These are phyloP conservation scores for Eucalyptus pauciflora DNA, from an alignment of 345 rosid genomes.

Conservation along the genomic window DNA sequence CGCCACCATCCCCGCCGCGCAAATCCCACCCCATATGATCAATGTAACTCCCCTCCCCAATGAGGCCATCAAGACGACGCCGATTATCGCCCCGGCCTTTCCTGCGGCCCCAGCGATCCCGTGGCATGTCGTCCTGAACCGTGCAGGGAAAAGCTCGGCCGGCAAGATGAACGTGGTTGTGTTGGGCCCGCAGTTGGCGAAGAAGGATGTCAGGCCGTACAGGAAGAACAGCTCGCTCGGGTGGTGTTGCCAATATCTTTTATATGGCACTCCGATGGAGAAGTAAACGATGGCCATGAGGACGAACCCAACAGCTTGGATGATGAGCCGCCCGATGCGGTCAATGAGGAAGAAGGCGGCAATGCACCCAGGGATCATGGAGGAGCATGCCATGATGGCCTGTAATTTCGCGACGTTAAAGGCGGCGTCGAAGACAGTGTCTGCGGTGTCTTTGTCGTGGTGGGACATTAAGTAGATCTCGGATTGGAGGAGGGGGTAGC, in stretches of 20 bases:
- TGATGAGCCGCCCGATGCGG: slow-evolving; percentile 43
- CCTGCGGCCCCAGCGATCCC: slow-evolving; percentile 71
- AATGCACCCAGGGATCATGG: slow-evolving; percentile 69
- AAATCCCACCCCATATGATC: not conserved
- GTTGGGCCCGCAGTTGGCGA: slow-evolving; percentile 74
- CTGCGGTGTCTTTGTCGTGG: not conserved
- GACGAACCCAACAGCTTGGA: slow-evolving; percentile 58
- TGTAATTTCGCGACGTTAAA: slow-evolving; percentile 24
- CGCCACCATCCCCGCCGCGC: not conserved
- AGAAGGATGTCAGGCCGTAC: slow-evolving; percentile 50
- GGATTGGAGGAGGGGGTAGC: slow-evolving; percentile 7
- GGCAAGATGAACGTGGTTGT: slow-evolving; percentile 73
- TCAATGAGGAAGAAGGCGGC: slow-evolving; percentile 58
- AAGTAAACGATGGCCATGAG: slow-evolving; percentile 47
- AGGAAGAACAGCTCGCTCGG: slow-evolving; percentile 20
- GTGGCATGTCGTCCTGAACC: slow-evolving; percentile 72
- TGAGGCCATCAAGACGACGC: slow-evolving; percentile 38
- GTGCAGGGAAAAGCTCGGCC: slow-evolving; percentile 71
- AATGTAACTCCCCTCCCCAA: slow-evolving; percentile 27
- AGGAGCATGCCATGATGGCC: slow-evolving; percentile 30
- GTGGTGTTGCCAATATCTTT: slow-evolving; percentile 7
- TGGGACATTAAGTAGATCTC: slow-evolving; percentile 17
- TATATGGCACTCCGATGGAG: slow-evolving; percentile 35
- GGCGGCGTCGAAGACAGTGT: slow-evolving; percentile 26
- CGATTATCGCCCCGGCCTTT: slow-evolving; percentile 61